Conservation (phyloP, 2,329 filamentous ascomycete species). For the Sporothrix brasiliensis region DNA sequence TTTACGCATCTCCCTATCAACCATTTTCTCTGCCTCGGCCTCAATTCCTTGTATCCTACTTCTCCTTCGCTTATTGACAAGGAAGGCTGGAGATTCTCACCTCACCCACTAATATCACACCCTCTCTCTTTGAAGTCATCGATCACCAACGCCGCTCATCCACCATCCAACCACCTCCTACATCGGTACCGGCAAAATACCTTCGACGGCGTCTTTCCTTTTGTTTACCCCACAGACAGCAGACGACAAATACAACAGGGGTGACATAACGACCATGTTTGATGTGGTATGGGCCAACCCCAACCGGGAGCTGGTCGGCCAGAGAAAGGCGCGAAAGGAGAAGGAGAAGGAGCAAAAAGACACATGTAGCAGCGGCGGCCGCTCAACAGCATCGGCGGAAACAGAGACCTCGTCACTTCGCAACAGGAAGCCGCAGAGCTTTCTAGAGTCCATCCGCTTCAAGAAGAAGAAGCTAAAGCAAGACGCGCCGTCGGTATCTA, state of each 20-base stretch:
- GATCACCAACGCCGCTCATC: not conserved
- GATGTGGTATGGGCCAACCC: constrained; percentile 63
- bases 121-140: not conserved
- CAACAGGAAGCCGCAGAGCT: constrained; percentile 48
- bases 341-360: constrained; percentile 44
- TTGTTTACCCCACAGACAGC: not conserved
- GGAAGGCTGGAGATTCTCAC: not conserved
- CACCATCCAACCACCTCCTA: not conserved
- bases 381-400: constrained; percentile 49
- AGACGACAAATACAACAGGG: not conserved
- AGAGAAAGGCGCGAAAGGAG: constrained; percentile 56
- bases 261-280: constrained; percentile 51
- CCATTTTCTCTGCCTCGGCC: not conserved
- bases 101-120: not conserved
- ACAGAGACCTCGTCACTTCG: constrained; percentile 50
- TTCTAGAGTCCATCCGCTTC: constrained; percentile 48
- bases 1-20: not conserved
- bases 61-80: not conserved
- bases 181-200: not conserved
- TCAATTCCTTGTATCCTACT: not conserved
- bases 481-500: constrained; percentile 6
- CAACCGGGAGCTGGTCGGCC: constrained; percentile 56
- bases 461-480: constrained; percentile 25
- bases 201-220: not conserved
- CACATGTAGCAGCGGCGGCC: constrained; percentile 39